A percentile compares a stretch with the other conserved stretches of the same genome.
These are phyloP conservation scores for Leishmania arabica DNA, from an alignment of 208 protist genomes.

Conservation along the genomic window DNA sequence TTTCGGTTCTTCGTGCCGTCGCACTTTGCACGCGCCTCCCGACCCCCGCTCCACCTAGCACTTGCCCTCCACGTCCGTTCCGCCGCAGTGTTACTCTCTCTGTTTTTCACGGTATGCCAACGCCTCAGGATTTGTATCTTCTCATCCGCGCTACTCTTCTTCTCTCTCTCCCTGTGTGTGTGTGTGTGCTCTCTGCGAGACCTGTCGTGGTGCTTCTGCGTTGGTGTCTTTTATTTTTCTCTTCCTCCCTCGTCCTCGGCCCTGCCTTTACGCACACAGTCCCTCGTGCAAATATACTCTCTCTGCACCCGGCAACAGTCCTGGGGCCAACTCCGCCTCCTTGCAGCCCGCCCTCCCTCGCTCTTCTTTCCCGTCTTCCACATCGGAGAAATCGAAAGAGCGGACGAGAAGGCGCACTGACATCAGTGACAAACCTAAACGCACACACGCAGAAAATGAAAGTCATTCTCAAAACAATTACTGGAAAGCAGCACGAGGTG, in stretches of 20 bases:
- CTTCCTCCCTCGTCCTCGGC: background rate
- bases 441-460: conserved; percentile 48
- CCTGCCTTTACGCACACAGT: background rate
- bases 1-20: conserved; percentile 12
- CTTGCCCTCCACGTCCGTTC: conserved; percentile 7
- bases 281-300: conserved; percentile 2
- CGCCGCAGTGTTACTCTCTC: background rate
- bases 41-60: background rate
- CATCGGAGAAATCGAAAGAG: background rate
- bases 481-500: conserved; percentile 55
- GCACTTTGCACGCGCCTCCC: background rate
- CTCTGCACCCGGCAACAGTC: background rate
- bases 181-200: background rate
- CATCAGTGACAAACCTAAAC: no score
- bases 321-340: background rate
- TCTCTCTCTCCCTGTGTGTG: no score
- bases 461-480: conserved; percentile 71
- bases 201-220: background rate
- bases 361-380: background rate
- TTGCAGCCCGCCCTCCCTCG: background rate
- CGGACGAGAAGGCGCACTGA: background rate
- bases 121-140: background rate
- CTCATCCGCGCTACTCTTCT: background rate
- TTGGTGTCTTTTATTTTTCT: background rate
- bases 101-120: background rate